These are phyloP conservation scores for Kwoniella heveanensis DNA, from an alignment of 768 basidiomycete genomes.

Conservation along the genomic window DNA sequence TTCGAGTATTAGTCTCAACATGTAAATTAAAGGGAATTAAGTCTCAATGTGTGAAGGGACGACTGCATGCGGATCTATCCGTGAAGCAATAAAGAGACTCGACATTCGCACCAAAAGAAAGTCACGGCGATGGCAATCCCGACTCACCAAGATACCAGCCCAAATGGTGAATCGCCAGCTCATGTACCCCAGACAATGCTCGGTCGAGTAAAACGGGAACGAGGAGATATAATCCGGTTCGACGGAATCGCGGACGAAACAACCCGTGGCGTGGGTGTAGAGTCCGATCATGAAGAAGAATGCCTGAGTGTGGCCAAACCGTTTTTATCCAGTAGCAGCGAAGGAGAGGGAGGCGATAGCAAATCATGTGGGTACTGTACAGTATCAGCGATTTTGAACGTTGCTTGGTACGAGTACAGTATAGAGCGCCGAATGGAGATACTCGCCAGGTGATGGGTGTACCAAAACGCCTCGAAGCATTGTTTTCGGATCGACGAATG, in stretches of 20 bases:
- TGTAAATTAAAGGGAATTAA: too few species aligned
- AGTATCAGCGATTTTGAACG: too few species aligned
- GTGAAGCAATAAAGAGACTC: too few species aligned
- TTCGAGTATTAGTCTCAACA: too few species aligned
- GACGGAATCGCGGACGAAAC: constrained; percentile 86
- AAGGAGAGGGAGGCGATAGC: too few species aligned
- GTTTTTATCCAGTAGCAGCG: too few species aligned
- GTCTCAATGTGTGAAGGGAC: too few species aligned
- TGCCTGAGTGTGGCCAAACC: constrained; percentile 11
- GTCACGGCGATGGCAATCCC: not conserved
- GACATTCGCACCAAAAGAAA: too few species aligned
- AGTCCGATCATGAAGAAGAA: constrained; percentile 57
- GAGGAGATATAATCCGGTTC: constrained; percentile 68
- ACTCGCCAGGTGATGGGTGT: constrained; percentile 71
- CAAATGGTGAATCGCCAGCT: constrained; percentile 91
- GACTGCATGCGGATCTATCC: too few species aligned
- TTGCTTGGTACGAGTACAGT: too few species aligned
- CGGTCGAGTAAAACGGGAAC: constrained; percentile 85
- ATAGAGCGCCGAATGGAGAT: too few species aligned
- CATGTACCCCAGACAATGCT: constrained; percentile 87
- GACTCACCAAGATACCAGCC: constrained; percentile 67
- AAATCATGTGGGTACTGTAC: too few species aligned
- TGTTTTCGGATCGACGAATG: constrained; percentile 83
- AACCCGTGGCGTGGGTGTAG: constrained; percentile 78
- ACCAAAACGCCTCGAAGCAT: constrained; percentile 96